phyloP scores from a whole-genome alignment of 2,329 filamentous ascomycete species.

The Anthostomella pinea region DNA sequence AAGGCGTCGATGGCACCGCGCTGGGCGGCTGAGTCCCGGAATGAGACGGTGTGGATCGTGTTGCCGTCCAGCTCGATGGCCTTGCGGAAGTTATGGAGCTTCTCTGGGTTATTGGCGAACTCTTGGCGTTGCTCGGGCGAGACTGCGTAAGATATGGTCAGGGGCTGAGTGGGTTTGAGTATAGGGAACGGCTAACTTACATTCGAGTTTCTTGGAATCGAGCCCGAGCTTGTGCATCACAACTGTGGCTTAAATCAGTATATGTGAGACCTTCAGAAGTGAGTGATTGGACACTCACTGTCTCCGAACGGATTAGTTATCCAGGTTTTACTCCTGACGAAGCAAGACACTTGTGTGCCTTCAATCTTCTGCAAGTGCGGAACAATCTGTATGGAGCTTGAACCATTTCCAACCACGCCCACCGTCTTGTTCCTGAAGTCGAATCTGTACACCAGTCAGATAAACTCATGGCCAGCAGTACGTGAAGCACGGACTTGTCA shows the following conservation, averaged over 20 bases:
- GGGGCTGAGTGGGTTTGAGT: neutral
- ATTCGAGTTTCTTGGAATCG: slow-evolving; percentile 36
- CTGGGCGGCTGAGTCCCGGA: slow-evolving; percentile 38
- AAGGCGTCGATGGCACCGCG: slow-evolving; percentile 30
- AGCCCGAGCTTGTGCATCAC: slow-evolving; percentile 42
- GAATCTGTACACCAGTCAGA: slow-evolving; percentile 34
- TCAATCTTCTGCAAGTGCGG: slow-evolving; percentile 45
- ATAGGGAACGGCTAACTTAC: slow-evolving; percentile 28
- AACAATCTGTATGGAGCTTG: slow-evolving; percentile 52
- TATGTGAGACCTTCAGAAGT: too few relatives aligned
- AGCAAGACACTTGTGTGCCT: slow-evolving; percentile 41
- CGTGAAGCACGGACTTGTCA: slow-evolving; percentile 26
- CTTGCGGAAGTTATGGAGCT: slow-evolving; percentile 41
- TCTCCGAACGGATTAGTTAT: slow-evolving; percentile 48
- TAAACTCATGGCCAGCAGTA: slow-evolving; percentile 8
- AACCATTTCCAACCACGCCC: slow-evolving; percentile 51
- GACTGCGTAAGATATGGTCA: slow-evolving; percentile 28
- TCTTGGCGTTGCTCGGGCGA: slow-evolving; percentile 36
- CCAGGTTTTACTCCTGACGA: slow-evolving; percentile 50
- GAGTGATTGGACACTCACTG: slow-evolving; percentile 17
- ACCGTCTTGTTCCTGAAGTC: slow-evolving; percentile 47
- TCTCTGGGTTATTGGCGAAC: slow-evolving; percentile 36
- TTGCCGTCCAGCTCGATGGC: slow-evolving; percentile 43
- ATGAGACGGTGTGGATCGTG: slow-evolving; percentile 39
- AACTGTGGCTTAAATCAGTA: too few relatives aligned